Percentiles rank a stretch among this genome's conserved stretches.
These are phyloP conservation scores for Aquilaria yunnanensis DNA, from an alignment of 345 rosid genomes.

Conservation along the genomic window DNA sequence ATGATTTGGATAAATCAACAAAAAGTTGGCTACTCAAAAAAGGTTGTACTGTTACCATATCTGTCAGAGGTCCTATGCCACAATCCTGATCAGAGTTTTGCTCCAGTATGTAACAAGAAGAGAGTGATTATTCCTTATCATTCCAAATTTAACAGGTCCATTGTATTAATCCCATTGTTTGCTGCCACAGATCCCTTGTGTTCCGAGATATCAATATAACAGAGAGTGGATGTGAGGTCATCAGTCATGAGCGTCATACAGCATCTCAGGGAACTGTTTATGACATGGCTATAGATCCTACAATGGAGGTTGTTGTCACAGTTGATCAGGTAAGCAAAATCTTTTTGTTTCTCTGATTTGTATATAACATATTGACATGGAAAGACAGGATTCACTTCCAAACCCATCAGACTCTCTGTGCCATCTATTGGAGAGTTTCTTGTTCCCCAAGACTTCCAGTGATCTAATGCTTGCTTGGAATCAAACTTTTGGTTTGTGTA, in stretches of 20 bases:
- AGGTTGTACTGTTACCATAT: not conserved
- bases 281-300: conserved; percentile 76
- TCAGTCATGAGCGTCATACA: conserved; percentile 53
- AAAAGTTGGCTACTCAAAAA: not conserved
- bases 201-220: conserved; percentile 51
- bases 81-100: conserved; percentile 1
- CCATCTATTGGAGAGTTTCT: conserved; percentile 4
- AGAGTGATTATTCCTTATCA: too few species aligned
- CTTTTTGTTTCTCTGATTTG: conserved; percentile 3
- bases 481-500: conserved; percentile 12
- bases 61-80: not conserved
- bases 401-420: conserved; percentile 3
- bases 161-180: conserved; percentile 13
- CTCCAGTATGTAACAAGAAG: not conserved
- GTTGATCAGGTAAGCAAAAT: conserved; percentile 65
- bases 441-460: conserved; percentile 4
- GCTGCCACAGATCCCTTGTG: conserved; percentile 47
- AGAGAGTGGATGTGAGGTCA: conserved; percentile 28
- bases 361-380: conserved; percentile 1
- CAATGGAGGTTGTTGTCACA: conserved; percentile 52
- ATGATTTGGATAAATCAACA: too few species aligned
- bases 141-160: not conserved
- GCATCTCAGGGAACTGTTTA: conserved; percentile 74
- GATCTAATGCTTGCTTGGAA: conserved; percentile 5
- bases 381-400: not conserved